These are phyloP conservation scores for Lipomyces spencermartinsiae DNA, from an alignment of 805 yeast species.

Conservation along the genomic window DNA sequence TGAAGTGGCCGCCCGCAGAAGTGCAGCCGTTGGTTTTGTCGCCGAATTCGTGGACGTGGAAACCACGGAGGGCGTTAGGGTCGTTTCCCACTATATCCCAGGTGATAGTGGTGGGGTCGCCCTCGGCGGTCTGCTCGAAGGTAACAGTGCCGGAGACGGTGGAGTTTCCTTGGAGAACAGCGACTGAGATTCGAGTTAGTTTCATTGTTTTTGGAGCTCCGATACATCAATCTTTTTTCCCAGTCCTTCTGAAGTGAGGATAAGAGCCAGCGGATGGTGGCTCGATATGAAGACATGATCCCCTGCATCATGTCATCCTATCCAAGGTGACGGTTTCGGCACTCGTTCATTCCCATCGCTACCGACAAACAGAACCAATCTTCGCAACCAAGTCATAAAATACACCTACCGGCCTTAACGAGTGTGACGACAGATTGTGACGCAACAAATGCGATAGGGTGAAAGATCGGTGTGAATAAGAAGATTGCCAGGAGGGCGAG, in stretches of 20 bases:
- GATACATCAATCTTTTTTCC: slow-evolving; percentile 1
- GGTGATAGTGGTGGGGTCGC: slow-evolving; percentile 81
- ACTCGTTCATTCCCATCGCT: slow-evolving; percentile 3
- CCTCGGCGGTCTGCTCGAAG: slow-evolving; percentile 82
- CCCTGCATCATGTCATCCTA: too few species aligned
- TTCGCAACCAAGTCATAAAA: background rate
- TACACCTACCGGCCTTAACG: slow-evolving; percentile 69
- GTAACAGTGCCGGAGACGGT: slow-evolving; percentile 84
- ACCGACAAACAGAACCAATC: background rate
- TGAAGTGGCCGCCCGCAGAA: slow-evolving; percentile 97
- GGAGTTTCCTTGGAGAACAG: slow-evolving; percentile 95
- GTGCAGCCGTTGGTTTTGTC: slow-evolving; percentile 99
- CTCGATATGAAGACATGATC: too few species aligned
- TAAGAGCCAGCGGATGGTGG: background rate
- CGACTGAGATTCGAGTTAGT: slow-evolving; percentile 58
- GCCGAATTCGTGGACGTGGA: slow-evolving; percentile 98
- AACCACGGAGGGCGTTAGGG: slow-evolving; percentile 88
- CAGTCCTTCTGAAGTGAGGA: background rate
- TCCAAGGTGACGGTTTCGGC: too few species aligned
- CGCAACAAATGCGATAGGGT: background rate
- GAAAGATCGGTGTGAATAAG: background rate
- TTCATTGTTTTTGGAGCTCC: background rate
- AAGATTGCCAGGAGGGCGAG: background rate
- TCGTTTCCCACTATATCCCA: slow-evolving; percentile 92
- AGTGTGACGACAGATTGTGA: slow-evolving; percentile 46